Percentiles rank a stretch among this genome's conserved stretches.
phyloP scores from a whole-genome alignment of 2,329 filamentous ascomycete species.

The Scedosporium boydii region DNA sequence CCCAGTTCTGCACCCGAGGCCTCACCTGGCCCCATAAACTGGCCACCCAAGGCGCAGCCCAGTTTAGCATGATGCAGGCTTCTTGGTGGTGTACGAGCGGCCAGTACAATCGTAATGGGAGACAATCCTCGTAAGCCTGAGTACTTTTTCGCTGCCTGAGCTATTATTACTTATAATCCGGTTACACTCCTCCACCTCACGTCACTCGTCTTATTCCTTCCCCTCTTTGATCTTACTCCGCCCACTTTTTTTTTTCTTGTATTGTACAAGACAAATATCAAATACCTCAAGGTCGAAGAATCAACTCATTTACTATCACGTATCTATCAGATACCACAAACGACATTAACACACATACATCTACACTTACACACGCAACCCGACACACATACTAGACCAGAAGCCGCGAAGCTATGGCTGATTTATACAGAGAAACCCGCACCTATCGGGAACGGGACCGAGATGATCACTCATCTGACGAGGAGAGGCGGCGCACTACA shows the following conservation, averaged over 20 bases:
- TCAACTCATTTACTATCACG: neutral
- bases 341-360: neutral
- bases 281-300: neutral
- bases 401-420: neutral
- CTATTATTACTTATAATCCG: neutral
- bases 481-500: conserved; percentile 35
- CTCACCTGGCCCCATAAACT: neutral
- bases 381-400: neutral
- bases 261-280: neutral
- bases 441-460: conserved; percentile 3
- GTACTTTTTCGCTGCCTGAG: neutral
- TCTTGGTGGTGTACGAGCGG: neutral
- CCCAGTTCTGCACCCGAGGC: neutral
- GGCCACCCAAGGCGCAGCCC: neutral
- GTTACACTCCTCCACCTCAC: neutral
- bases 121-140: neutral
- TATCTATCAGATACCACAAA: neutral
- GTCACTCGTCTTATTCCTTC: neutral
- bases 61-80: neutral
- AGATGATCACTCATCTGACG: conserved; percentile 23
- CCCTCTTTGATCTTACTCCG: neutral
- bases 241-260: neutral
- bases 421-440: conserved; percentile 5
- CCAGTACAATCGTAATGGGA: neutral
- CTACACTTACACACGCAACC: neutral